These are phyloP conservation scores for Scopulariopsis brevicaulis DNA, from an alignment of 2,329 filamentous ascomycete species.

Conservation along the genomic window DNA sequence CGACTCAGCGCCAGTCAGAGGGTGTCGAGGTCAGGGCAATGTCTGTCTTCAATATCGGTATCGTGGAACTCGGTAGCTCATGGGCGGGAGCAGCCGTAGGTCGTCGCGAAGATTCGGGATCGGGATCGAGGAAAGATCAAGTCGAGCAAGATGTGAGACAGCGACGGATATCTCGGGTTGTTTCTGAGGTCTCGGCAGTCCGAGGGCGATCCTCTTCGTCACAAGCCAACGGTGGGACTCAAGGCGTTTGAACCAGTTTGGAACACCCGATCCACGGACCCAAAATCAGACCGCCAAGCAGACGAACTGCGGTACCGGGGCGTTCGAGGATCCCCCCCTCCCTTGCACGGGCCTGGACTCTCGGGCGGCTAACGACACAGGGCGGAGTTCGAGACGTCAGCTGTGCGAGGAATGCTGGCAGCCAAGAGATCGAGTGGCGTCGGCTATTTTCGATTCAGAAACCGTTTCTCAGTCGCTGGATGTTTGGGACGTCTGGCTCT, in stretches of 20 bases:
- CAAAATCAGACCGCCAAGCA: background rate
- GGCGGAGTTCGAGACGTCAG: slow-evolving; percentile 1
- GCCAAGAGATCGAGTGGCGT: background rate
- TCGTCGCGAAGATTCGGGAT: background rate
- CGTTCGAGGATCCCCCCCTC: background rate
- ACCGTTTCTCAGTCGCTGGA: background rate
- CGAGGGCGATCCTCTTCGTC: too few relatives aligned
- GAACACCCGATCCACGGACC: slow-evolving; percentile 1
- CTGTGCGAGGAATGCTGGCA: slow-evolving; percentile 3
- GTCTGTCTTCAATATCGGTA: background rate
- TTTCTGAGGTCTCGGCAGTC: background rate
- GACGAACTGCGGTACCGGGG: background rate
- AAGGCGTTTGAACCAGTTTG: background rate
- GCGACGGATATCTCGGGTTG: background rate
- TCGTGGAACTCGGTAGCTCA: background rate
- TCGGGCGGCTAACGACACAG: background rate
- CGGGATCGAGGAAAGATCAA: background rate
- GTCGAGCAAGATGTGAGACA: background rate
- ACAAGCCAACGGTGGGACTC: background rate
- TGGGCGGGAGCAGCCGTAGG: background rate
- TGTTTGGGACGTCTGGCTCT: background rate
- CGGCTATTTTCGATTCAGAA: background rate
- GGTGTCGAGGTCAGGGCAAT: background rate
- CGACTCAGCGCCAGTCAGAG: slow-evolving; percentile 2
- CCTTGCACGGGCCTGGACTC: background rate